Base-by-base conservation (phyloP, 768 basidiomycete species). In the Imleria badia region DNA sequence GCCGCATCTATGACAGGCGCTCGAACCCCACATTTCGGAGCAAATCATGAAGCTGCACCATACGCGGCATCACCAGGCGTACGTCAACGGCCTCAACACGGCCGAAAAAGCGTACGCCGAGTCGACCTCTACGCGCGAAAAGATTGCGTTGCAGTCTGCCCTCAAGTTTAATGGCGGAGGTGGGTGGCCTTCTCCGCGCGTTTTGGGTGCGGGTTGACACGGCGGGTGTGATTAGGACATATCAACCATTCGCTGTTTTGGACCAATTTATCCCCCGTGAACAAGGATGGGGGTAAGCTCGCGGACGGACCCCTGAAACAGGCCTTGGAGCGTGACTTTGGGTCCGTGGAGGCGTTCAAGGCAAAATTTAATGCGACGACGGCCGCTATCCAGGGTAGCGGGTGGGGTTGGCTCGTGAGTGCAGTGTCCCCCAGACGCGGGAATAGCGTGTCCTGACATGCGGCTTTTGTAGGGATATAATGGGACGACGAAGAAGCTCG, bases 91-190 rank as follows among this genome's bases (percentile, higher is more conserved):
- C 12, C 80, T 98, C 54, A 99, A 99, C 73, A 82, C 91, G 6
- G 94, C 96, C 3, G 93, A 96, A 68, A 88, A 91, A 62, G 73
- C 84, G n/a, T 92, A 91, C 66, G 75, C 80, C 29, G 84, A 84
- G 58, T 70, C 85, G 5, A 66, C 77, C 17, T 83, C 88, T 36
- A 79, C 84, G 50, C 86, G 86, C 68, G 86, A 88, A 63, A 76
- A 80, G 59, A 96, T 99, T 71, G 81, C 81, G 4, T 81, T 98
- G 17, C 96, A 98, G 72, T 76, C 88, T 14, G 94, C 96, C 10
- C 77, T 99, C 68, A 98, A 94, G 76, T 99, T 98, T 75, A 96
- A 97, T 71, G 95, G 95, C n/a, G 95, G 95, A 66, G 92, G 93
- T 83, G 48, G 15, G 78, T 62, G 4, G 13, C 15, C 5, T 26